These are phyloP conservation scores for Phytophthora tubulina DNA, from an alignment of 352 stramenopile species.

Conservation along the genomic window DNA sequence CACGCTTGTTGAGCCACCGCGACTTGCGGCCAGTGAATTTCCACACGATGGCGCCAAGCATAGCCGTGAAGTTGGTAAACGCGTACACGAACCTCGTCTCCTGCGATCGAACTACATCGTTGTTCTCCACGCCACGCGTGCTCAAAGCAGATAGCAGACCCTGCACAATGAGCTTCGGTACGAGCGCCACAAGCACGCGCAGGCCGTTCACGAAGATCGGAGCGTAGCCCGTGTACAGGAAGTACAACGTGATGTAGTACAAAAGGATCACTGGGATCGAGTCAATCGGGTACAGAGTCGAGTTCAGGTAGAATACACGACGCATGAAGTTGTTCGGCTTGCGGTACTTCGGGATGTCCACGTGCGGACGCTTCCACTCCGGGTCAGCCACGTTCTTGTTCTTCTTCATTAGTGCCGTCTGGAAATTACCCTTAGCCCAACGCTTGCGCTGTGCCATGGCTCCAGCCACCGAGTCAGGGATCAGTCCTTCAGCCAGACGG, in stretches of 20 bases:
- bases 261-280: slow-evolving; percentile 81
- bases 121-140: slow-evolving; percentile 84
- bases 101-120: slow-evolving; percentile 83
- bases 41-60: slow-evolving; percentile 83
- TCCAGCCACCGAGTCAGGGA: slow-evolving; percentile 82
- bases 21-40: slow-evolving; percentile 84
- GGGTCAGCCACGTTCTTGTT: slow-evolving; percentile 78
- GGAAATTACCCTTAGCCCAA: slow-evolving; percentile 90
- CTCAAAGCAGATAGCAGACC: slow-evolving; percentile 77
- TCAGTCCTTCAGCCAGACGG: slow-evolving; percentile 78
- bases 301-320: slow-evolving; percentile 87
- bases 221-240: slow-evolving; percentile 86
- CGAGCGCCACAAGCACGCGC: slow-evolving; percentile 68
- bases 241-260: slow-evolving; percentile 91
- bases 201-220: slow-evolving; percentile 84
- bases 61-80: slow-evolving; percentile 82
- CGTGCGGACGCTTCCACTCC: slow-evolving; percentile 82
- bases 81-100: slow-evolving; percentile 86
- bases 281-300: slow-evolving; percentile 81
- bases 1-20: slow-evolving; percentile 75
- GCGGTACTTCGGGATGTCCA: slow-evolving; percentile 80
- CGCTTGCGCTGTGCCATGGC: slow-evolving; percentile 84
- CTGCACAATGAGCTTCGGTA: slow-evolving; percentile 83
- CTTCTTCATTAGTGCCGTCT: slow-evolving; percentile 87
- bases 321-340: slow-evolving; percentile 88